phyloP scores from a whole-genome alignment of 345 rosid genomes.

The Hibiscus tridactylites region DNA sequence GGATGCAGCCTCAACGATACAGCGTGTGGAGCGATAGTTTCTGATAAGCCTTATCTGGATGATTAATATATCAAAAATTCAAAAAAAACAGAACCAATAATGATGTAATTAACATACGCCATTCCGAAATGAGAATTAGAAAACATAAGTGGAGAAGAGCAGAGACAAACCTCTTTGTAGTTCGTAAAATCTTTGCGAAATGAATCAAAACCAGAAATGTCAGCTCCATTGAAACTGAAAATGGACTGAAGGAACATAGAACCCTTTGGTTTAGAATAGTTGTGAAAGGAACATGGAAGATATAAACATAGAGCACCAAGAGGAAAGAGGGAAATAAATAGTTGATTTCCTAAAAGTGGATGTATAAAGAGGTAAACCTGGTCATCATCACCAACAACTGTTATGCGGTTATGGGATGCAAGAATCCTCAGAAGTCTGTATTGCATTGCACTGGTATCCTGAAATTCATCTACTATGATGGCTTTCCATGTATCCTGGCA shows the following conservation, averaged over 20 bases:
- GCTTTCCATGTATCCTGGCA: conserved; percentile 77
- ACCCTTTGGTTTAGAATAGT: neutral
- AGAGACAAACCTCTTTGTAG: conserved; percentile 61
- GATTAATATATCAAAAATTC: conserved; percentile 11
- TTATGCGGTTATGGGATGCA: conserved; percentile 68
- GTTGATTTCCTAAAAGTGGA: neutral
- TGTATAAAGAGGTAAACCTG: conserved; percentile 41
- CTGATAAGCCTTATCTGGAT: conserved; percentile 69
- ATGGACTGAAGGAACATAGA: conserved; percentile 56
- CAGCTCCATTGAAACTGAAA: conserved; percentile 92
- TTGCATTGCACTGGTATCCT: conserved; percentile 94
- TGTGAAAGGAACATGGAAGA: neutral
- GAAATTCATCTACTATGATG: conserved; percentile 86
- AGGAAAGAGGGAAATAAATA: neutral
- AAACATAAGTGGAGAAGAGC: conserved; percentile 1
- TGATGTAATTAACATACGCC: neutral
- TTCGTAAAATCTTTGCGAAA: conserved; percentile 75
- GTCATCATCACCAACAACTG: conserved; percentile 93
- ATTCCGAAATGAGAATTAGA: neutral
- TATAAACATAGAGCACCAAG: neutral
- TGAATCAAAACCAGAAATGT: conserved; percentile 80
- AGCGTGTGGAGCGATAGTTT: conserved; percentile 80
- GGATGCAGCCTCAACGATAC: conserved; percentile 89
- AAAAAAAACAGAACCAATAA: conserved; percentile 5
- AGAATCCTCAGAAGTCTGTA: conserved; percentile 56